Base-by-base conservation (phyloP, 305 asterid species). In the Solanum aculeatissimum region DNA sequence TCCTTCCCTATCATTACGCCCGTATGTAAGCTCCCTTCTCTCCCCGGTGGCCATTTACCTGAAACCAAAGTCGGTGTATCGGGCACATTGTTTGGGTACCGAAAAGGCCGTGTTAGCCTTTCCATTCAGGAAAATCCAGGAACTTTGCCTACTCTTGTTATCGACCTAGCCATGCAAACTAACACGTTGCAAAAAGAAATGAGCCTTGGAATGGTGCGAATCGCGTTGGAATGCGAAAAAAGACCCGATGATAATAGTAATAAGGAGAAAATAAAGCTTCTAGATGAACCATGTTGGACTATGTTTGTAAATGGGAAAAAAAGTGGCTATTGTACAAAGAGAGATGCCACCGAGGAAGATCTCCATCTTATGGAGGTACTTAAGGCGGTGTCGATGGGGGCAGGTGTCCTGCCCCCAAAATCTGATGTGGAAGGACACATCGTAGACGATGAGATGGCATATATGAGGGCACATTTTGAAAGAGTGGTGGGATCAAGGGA, bases 161-260 rank as follows among this genome's bases (percentile, higher is more conserved):
- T 96, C 77, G 99, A 96, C 88, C 91, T 96, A 16, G 95, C 93
- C 71, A 92, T 94, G 94, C 95, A 93, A 82, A 96, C 98, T 0
- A 88, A 90, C 7, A 89, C 81, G 1, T 86, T 96, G 70, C 98
- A 96, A 71, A 92, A 88, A 90, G 98, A 96, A 53, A 95, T 96
- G 97, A 79, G 92, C 74, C 83, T 85, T 0, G 99, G 98, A 2
- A 92, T 96, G 99, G 98, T 96, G 15, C 38, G 99, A 27, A 91
- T 96, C 62, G 95, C 98, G 8, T 68, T 96, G 81, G 99, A 96
- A 62, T 95, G 98, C 85, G 98, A 96, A 32, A 96, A 96, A 71
- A 68, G 90, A 55, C 38, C 80, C 0, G 93, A 88, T 0, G 87
- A 81, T 32, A 83, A 87, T 84, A 79, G 86, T 0, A 90, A 84